These are phyloP conservation scores for Ceraceosorus guamensis DNA, from an alignment of 1,284 basidiomycete species.

Conservation along the genomic window DNA sequence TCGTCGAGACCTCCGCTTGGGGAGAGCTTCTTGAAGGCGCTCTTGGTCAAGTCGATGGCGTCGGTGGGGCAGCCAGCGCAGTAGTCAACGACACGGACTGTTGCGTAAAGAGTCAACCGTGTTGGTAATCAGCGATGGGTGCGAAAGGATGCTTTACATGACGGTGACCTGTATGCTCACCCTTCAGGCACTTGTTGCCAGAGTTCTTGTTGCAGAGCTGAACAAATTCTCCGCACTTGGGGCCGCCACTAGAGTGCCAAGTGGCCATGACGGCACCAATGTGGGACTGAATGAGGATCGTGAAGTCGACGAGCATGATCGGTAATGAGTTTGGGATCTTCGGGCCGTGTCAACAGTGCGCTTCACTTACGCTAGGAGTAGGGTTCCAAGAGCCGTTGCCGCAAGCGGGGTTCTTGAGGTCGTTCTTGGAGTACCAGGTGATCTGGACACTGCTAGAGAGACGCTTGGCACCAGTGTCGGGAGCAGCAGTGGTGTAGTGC, in stretches of 20 bases:
- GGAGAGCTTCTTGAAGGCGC: slow-evolving; percentile 37
- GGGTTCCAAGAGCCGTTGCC: slow-evolving; percentile 39
- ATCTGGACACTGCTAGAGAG: slow-evolving; percentile 25
- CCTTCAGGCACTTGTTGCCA: slow-evolving; percentile 19
- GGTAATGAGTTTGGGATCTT: background rate
- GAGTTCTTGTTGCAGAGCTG: slow-evolving; percentile 36
- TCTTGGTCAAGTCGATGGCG: slow-evolving; percentile 41
- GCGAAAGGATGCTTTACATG: too few relatives aligned
- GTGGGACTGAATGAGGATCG: slow-evolving; percentile 17
- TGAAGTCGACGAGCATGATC: too few relatives aligned
- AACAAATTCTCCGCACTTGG: slow-evolving; percentile 42
- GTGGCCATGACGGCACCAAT: slow-evolving; percentile 35
- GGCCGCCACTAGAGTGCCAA: slow-evolving; percentile 29
- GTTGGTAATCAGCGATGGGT: too few relatives aligned
- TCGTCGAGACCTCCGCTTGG: slow-evolving; percentile 29
- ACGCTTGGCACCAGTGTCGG: too few relatives aligned
- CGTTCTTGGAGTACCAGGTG: slow-evolving; percentile 43
- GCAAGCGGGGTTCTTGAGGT: slow-evolving; percentile 40
- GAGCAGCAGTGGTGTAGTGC: too few relatives aligned
- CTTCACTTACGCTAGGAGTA: slow-evolving; percentile 12
- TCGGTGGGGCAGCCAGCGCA: slow-evolving; percentile 37
- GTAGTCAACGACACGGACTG: slow-evolving; percentile 41
- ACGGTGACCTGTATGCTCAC: background rate
- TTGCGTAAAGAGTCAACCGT: slow-evolving; percentile 2
- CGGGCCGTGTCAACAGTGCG: background rate